Conservation (phyloP, 768 basidiomycete genomes). For the Suillus brevipes region DNA sequence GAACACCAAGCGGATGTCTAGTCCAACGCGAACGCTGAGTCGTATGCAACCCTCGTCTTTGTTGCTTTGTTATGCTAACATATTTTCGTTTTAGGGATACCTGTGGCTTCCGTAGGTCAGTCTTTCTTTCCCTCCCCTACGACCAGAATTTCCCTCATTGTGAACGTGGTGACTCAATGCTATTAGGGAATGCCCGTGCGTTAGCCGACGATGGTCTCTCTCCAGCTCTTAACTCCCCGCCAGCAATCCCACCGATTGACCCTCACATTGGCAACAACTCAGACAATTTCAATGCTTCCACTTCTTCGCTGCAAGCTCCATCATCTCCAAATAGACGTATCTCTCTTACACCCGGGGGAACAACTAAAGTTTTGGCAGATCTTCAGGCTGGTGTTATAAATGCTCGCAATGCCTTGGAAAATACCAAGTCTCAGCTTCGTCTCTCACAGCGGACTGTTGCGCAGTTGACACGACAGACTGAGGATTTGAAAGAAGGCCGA, state of each 20-base stretch:
- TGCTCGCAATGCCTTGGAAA: slow-evolving; percentile 79
- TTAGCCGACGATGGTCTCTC: slow-evolving; percentile 71
- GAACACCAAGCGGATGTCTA: slow-evolving; percentile 54
- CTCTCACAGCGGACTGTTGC: slow-evolving; percentile 82
- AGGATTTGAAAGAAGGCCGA: slow-evolving; percentile 85
- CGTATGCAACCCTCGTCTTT: slow-evolving; percentile 50
- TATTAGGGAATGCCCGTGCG: slow-evolving; percentile 77
- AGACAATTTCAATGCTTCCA: slow-evolving; percentile 35
- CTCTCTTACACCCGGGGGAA: slow-evolving; percentile 73
- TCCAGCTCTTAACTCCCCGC: slow-evolving; percentile 35
- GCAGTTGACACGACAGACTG: slow-evolving; percentile 79
- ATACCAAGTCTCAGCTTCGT: slow-evolving; percentile 80
- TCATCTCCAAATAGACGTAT: slow-evolving; percentile 52
- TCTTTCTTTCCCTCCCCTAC: slow-evolving; percentile 20
- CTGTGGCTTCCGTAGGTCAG: slow-evolving; percentile 76
- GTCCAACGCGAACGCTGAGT: slow-evolving; percentile 77
- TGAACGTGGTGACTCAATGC: slow-evolving; percentile 17
- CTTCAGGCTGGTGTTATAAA: slow-evolving; percentile 82
- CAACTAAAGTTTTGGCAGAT: slow-evolving; percentile 86
- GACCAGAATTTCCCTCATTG: slow-evolving; percentile 20
- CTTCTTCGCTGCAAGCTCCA: slow-evolving; percentile 42
- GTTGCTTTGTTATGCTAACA: slow-evolving; percentile 7
- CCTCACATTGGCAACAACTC: slow-evolving; percentile 28
- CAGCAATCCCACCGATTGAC: slow-evolving; percentile 36
- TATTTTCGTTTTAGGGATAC: slow-evolving; percentile 57